A percentile compares a stretch with the other conserved stretches of the same genome.
These are phyloP conservation scores for Microdochium paspali DNA, from an alignment of 2,329 filamentous ascomycete genomes.

Conservation along the genomic window DNA sequence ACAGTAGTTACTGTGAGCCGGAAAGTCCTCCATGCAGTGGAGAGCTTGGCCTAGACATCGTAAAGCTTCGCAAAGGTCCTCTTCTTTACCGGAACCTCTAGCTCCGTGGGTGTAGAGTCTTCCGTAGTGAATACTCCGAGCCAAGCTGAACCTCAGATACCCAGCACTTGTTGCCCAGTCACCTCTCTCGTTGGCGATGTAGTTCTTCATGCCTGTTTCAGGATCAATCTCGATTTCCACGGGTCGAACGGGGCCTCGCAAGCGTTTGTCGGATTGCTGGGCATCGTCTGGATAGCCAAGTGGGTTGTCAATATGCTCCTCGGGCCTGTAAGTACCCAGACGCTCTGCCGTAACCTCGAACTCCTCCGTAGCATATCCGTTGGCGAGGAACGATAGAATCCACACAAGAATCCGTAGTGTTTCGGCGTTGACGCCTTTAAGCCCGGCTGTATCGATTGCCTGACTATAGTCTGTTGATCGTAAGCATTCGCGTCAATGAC, in stretches of 20 bases:
- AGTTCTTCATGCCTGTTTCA: conserved; percentile 95
- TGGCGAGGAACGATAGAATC: conserved; percentile 73
- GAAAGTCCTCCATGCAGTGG: conserved; percentile 71
- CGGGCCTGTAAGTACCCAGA: conserved; percentile 71
- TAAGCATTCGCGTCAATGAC: neutral
- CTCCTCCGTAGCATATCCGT: conserved; percentile 78
- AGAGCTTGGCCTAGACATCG: conserved; percentile 67
- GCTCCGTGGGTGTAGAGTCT: conserved; percentile 63
- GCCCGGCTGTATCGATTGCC: conserved; percentile 69
- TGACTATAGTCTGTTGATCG: conserved; percentile 60
- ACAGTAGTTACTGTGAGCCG: conserved; percentile 76
- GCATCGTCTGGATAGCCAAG: conserved; percentile 89
- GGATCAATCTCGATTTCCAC: conserved; percentile 65
- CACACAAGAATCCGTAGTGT: conserved; percentile 74
- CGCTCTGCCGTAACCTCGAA: conserved; percentile 78
- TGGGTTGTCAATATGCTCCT: conserved; percentile 68
- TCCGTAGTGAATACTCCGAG: conserved; percentile 67
- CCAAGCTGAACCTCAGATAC: conserved; percentile 70
- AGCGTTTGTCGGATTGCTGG: conserved; percentile 67
- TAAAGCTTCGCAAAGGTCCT: conserved; percentile 72
- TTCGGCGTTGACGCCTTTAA: conserved; percentile 69
- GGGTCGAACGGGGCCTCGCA: conserved; percentile 68
- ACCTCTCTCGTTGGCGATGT: conserved; percentile 85
- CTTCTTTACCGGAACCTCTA: conserved; percentile 54
- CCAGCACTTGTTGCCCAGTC: conserved; percentile 85